Percentiles rank a stretch among this genome's conserved stretches.
Evolutionary conservation across 2,329 filamentous ascomycete species (phyloP).

Genomic region (Lasiodiplodia theobromae): DNA sequence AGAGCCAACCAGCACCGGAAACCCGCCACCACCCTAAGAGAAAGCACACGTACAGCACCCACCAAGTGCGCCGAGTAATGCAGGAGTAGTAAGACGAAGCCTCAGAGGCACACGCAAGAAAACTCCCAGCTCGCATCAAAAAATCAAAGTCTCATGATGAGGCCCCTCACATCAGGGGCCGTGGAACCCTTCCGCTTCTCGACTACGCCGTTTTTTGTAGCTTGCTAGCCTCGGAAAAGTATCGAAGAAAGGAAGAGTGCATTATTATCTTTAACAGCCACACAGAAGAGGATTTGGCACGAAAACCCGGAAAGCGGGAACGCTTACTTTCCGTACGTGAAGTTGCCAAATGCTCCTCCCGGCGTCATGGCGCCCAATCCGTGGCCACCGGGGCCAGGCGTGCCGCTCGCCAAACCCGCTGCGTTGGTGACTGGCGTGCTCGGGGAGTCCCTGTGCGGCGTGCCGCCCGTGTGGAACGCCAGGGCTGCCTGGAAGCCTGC

Average conservation of each 20-base stretch:
- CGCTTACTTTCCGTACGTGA: constrained; percentile 48
- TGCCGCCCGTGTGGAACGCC: constrained; percentile 48
- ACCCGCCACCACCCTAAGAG: constrained; percentile 17
- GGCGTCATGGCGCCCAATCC: constrained; percentile 71
- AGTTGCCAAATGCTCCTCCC: constrained; percentile 78
- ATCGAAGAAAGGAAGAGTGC: constrained; percentile 14
- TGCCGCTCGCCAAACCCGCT: constrained; percentile 55
- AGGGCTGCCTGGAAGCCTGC: constrained; percentile 44
- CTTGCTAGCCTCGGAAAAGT: constrained; percentile 16
- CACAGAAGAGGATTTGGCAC: constrained; percentile 5
- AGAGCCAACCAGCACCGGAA: constrained; percentile 23
- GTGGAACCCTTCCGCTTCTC: constrained; percentile 7
- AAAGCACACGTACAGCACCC: constrained; percentile 25
- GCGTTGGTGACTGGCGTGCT: constrained; percentile 72
- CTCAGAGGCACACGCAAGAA: constrained; percentile 26
- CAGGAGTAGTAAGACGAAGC: constrained; percentile 28
- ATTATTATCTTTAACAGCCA: constrained; percentile 29
- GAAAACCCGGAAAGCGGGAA: not conserved
- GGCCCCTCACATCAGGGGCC: not conserved
- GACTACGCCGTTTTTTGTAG: constrained; percentile 21
- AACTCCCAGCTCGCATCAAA: constrained; percentile 28
- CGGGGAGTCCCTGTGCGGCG: constrained; percentile 59
- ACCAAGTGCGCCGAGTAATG: constrained; percentile 29
- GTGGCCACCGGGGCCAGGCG: constrained; percentile 67
- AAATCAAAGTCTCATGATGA: constrained; percentile 20